phyloP scores from a whole-genome alignment of 2,329 filamentous ascomycete genomes.

The Aspergillus pseudoterreus region DNA sequence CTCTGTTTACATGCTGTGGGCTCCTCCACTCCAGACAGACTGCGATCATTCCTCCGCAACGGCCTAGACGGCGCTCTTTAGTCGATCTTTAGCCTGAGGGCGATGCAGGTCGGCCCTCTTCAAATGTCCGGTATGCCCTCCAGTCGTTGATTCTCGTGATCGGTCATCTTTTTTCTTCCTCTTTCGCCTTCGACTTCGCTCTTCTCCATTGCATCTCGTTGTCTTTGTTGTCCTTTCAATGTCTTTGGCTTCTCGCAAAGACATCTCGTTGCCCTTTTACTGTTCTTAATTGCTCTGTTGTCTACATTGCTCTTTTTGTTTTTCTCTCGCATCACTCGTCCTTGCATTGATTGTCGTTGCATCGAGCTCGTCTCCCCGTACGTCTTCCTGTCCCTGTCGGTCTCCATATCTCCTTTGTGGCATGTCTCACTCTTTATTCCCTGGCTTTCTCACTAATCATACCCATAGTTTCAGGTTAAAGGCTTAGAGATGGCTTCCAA shows the following conservation, averaged over 20 bases:
- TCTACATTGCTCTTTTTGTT: neutral
- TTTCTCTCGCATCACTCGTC: neutral
- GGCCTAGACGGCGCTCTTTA: neutral
- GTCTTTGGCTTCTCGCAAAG: neutral
- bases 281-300: neutral
- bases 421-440: slow-evolving; percentile 1
- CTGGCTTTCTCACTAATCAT: neutral
- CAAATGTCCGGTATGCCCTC: slow-evolving; percentile 24
- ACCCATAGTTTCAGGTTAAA: slow-evolving; percentile 27
- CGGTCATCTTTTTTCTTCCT: slow-evolving; percentile 6
- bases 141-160: slow-evolving; percentile 9
- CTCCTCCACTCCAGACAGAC: neutral
- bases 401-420: neutral
- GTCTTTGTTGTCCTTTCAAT: neutral
- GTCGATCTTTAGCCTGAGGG: slow-evolving; percentile 9
- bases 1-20: slow-evolving; percentile 27
- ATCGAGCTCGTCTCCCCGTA: slow-evolving; percentile 13
- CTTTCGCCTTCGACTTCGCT: neutral
- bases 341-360: slow-evolving; percentile 1
- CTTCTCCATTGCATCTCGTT: neutral
- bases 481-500: slow-evolving; percentile 32
- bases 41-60: neutral
- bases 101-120: slow-evolving; percentile 19
- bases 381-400: slow-evolving; percentile 10
- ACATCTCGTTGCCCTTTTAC: neutral